Evolutionary conservation across 768 basidiomycete species (phyloP).

Genomic region (Rhizopogon vesiculosus): DNA sequence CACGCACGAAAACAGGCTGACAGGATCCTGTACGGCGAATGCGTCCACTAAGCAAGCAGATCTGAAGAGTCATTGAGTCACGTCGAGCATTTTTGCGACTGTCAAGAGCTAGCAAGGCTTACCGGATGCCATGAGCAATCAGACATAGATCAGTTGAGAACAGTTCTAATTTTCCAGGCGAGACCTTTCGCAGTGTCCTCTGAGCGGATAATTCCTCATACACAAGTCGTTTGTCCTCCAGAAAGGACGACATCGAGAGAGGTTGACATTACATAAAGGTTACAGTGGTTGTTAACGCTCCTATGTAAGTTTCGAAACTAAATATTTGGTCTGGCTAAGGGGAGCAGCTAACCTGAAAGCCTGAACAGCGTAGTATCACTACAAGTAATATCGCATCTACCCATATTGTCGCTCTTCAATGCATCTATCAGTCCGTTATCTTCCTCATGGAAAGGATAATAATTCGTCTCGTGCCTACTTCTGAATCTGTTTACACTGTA

Average conservation of each 20-base stretch:
- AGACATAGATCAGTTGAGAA: constrained; percentile 40
- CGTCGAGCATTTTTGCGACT: background rate
- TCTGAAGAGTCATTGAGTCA: constrained; percentile 21
- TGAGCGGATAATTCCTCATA: constrained; percentile 4
- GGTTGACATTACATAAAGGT: no score
- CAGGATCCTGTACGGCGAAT: constrained; percentile 29
- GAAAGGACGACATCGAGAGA: background rate
- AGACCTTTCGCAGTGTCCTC: constrained; percentile 5
- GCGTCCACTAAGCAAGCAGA: constrained; percentile 50
- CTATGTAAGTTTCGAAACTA: no score
- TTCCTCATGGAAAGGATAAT: no score
- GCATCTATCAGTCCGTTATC: no score
- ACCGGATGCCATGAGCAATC: constrained; percentile 41
- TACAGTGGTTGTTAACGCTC: no score
- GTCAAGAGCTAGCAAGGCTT: constrained; percentile 7
- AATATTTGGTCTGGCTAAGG: no score
- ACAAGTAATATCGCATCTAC: no score
- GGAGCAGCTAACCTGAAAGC: no score
- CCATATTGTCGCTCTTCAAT: no score
- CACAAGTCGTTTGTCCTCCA: background rate
- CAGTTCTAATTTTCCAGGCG: constrained; percentile 10
- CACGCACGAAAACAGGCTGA: constrained; percentile 29
- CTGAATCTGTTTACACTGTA: no score
- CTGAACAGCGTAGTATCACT: no score
- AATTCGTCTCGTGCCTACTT: no score